Conservation (phyloP, 2,329 filamentous ascomycete species). For the Ceratocystis lukuohia region DNA sequence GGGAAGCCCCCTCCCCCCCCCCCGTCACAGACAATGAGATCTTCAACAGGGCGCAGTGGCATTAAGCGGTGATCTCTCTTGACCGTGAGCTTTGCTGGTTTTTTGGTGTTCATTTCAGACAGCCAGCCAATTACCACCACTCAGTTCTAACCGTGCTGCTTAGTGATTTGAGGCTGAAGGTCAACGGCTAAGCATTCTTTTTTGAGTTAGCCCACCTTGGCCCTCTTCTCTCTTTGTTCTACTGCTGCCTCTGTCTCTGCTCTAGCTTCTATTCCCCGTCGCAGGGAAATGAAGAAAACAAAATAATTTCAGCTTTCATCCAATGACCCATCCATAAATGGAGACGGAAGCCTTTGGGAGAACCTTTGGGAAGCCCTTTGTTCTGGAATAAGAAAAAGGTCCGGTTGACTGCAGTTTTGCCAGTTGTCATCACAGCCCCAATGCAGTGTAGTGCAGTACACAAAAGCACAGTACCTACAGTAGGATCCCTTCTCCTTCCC, state of each 20-base stretch:
- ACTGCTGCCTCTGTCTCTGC: background rate
- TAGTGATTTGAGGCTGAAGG: background rate
- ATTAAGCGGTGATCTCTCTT: background rate
- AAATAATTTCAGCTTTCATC: constrained; percentile 2
- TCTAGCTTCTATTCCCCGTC: background rate
- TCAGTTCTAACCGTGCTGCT: background rate
- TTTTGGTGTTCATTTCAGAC: background rate
- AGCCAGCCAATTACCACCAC: background rate
- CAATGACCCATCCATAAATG: background rate
- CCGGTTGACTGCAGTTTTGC: constrained; percentile 2
- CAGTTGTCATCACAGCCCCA: constrained; percentile 8
- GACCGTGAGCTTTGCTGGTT: too few species aligned
- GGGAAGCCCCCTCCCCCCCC: background rate
- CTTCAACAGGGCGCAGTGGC: background rate
- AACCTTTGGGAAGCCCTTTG: background rate
- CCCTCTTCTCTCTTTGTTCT: too few species aligned
- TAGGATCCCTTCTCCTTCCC: too few species aligned
- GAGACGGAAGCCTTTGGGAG: background rate
- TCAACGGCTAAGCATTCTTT: background rate
- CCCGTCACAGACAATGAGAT: background rate
- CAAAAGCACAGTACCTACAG: background rate
- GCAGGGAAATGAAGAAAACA: background rate
- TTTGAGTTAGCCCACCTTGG: background rate
- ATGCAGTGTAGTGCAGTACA: background rate
- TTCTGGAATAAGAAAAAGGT: constrained; percentile 1